Conservation (phyloP, 306 rosid species). For the Quercus bicolor region DNA sequence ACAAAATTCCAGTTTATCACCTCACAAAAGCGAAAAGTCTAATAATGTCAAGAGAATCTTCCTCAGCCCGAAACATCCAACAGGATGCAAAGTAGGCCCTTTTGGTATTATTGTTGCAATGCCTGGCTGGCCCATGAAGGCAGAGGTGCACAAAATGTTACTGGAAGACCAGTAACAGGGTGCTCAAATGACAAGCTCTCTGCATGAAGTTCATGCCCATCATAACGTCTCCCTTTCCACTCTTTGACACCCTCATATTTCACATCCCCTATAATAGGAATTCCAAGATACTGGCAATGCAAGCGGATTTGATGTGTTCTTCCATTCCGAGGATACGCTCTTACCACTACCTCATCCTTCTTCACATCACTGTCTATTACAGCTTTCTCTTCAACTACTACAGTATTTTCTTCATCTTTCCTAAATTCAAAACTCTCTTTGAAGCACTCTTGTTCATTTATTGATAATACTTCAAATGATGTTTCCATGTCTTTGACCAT, state of each 20-base stretch:
- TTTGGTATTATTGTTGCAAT: conserved; percentile 20
- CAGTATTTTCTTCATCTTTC: conserved; percentile 24
- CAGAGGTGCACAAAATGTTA: conserved; percentile 53
- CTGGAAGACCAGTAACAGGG: conserved; percentile 59
- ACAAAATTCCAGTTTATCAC: background rate
- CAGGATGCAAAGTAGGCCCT: background rate
- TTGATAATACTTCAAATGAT: conserved; percentile 53
- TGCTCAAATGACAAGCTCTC: conserved; percentile 72
- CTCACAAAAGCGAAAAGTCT: background rate
- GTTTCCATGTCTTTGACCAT: conserved; percentile 82
- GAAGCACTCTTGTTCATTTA: conserved; percentile 47
- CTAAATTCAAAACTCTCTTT: conserved; percentile 33
- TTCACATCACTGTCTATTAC: conserved; percentile 19
- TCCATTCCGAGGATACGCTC: conserved; percentile 81
- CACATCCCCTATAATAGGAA: conserved; percentile 82
- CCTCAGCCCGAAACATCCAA: background rate
- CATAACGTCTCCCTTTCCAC: conserved; percentile 49
- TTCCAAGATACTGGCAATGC: conserved; percentile 90
- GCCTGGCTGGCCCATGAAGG: conserved; percentile 63
- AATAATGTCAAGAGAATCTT: background rate
- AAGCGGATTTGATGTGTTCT: conserved; percentile 91
- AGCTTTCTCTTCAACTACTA: conserved; percentile 56
- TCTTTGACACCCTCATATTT: conserved; percentile 82
- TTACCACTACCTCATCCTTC: conserved; percentile 58
- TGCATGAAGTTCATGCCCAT: conserved; percentile 84